Evolutionary conservation across 2,329 filamentous ascomycete species (phyloP).

Genomic region (Venturia effusa): DNA sequence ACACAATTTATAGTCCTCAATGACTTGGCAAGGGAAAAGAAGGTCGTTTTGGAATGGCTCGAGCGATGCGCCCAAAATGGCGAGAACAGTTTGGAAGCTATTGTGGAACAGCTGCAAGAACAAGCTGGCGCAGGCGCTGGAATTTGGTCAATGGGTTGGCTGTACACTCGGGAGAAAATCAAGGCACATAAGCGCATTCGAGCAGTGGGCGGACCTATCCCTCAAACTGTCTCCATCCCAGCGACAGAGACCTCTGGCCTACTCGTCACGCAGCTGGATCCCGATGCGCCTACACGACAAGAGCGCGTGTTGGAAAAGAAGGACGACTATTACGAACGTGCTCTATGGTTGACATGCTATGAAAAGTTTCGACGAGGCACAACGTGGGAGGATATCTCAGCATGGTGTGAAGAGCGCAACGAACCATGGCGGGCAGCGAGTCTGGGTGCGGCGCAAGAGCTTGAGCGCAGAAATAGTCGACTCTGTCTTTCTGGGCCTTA

Average conservation of each 20-base stretch:
- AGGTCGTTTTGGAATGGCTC: constrained; percentile 75
- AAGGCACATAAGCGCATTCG: constrained; percentile 80
- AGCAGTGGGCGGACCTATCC: constrained; percentile 48
- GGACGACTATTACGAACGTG: constrained; percentile 80
- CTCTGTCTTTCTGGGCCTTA: constrained; percentile 27
- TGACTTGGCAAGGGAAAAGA: constrained; percentile 63
- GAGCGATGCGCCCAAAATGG: constrained; percentile 61
- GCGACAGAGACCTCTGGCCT: constrained; percentile 41
- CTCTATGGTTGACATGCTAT: constrained; percentile 90
- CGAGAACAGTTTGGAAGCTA: constrained; percentile 59
- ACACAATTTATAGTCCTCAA: constrained; percentile 65
- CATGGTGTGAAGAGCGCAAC: constrained; percentile 77
- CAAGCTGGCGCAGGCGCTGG: constrained; percentile 34
- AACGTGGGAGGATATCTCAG: constrained; percentile 59
- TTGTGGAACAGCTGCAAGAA: constrained; percentile 56
- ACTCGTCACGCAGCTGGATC: constrained; percentile 80
- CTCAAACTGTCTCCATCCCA: constrained; percentile 35
- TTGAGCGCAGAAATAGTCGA: constrained; percentile 28
- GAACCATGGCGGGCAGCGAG: constrained; percentile 84
- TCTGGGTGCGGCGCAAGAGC: constrained; percentile 43
- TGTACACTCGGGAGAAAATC: constrained; percentile 81
- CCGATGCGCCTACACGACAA: constrained; percentile 78
- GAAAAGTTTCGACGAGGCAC: constrained; percentile 83
- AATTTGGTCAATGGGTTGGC: constrained; percentile 78
- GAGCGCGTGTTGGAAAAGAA: constrained; percentile 63